These are phyloP conservation scores for Trichosporon faecale DNA, from an alignment of 1,284 basidiomycete genomes.

Conservation along the genomic window DNA sequence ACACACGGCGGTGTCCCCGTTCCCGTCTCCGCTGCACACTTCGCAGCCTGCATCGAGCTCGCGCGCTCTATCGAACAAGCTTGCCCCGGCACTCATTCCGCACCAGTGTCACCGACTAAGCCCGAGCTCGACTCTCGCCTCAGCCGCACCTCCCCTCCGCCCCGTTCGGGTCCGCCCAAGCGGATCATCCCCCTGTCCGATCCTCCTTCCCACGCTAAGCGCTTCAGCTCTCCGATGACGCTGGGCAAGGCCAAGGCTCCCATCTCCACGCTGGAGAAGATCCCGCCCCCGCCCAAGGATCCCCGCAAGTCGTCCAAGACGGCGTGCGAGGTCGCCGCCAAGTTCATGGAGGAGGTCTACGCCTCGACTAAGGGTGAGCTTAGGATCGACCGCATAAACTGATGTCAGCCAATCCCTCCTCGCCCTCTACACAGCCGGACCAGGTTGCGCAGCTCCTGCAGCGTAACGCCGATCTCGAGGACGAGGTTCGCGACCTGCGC, in stretches of 20 bases:
- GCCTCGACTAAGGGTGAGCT: background rate
- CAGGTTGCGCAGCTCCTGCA: background rate
- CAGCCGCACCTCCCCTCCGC: background rate
- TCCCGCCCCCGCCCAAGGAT: background rate
- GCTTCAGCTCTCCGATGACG: background rate
- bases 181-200: background rate
- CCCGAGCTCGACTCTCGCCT: background rate
- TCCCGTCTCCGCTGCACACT: background rate
- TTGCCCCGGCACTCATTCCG: background rate
- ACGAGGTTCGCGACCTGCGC: background rate
- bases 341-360: background rate
- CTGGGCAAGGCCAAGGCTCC: background rate
- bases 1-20: background rate
- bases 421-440: background rate
- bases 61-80: background rate
- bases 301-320: background rate
- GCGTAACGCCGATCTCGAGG: background rate
- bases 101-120: background rate
- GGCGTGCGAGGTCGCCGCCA: background rate
- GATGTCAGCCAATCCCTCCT: background rate
- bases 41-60: background rate
- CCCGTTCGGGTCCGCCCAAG: background rate
- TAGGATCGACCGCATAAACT: background rate
- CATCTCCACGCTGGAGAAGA: background rate
- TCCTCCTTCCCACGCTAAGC: background rate